Base-by-base conservation (phyloP, 495 filamentous ascomycete species). In the Trichoderma erinaceum region DNA sequence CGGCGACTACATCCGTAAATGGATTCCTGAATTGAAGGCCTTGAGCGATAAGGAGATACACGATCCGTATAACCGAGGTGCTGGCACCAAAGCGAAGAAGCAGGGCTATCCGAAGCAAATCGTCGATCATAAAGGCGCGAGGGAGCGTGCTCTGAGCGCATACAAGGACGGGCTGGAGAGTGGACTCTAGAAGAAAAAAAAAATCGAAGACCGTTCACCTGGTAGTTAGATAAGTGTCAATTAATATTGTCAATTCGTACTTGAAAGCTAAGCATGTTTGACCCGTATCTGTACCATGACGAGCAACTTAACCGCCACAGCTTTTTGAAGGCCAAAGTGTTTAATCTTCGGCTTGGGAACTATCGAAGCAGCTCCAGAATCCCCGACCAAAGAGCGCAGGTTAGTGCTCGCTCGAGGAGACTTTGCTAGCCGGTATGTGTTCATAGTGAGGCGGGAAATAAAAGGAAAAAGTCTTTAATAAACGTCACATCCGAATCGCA, bases 221-320 rank as follows among this genome's bases (percentile, higher is more conserved):
- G n/a, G 38, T 66, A 50, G 11, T 35, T 66, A 4, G 11, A 66
- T 66, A 11, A 41, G 25, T 61, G 3, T 23, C 27, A 15, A 27
- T 32, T 32, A 65, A 43, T 41, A 65, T 23, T 15, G 35, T 13
- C 23, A 41, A 35, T 8, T 35, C 61, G 27, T 29, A 32, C 7
- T 8, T 15, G 41, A 21, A 21, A 43, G 21, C 15, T 18, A 21
- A 63, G 66, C 65, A 84, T 96, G 90, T 96, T 81, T 84, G 87
- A 84, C 91, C 92, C 89, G 92, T 96, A 96, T 96, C 92, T 96
- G 92, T 96, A 90, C 92, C 87, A 85, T 84, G 81, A 88, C 82
- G 84, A 83, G 86, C 82, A 77, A 80, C 81, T 91, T 88, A 76
- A 81, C 83, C 83, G 82, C 83, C 82, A 89, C 87, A 87, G 92